These are phyloP conservation scores for Salisapilia sapeloensis DNA, from an alignment of 352 stramenopile species.

Conservation along the genomic window DNA sequence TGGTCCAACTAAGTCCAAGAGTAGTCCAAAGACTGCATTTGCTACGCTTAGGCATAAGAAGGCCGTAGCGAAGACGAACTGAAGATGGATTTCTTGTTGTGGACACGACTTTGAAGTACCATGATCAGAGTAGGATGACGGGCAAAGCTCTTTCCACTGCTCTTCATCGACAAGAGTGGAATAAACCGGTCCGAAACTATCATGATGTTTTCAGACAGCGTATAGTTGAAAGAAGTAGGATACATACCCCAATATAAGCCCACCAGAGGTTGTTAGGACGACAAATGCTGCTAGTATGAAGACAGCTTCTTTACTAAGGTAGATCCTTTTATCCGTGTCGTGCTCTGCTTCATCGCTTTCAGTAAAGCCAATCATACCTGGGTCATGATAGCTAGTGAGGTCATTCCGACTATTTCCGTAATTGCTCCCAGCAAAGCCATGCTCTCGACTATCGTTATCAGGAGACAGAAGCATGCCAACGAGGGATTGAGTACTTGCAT, in stretches of 20 bases:
- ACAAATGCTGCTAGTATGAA: conserved; percentile 36
- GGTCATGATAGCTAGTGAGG: too few species aligned
- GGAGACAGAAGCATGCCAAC: too few species aligned
- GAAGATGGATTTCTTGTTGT: conserved; percentile 45
- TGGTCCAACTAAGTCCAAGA: conserved; percentile 50
- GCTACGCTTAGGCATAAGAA: conserved; percentile 67
- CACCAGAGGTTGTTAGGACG: conserved; percentile 43
- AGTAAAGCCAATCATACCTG: too few species aligned
- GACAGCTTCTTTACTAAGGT: conserved; percentile 54
- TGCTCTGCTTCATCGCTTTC: too few species aligned
- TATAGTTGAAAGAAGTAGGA: background rate
- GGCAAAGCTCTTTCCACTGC: conserved; percentile 53
- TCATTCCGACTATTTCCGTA: too few species aligned
- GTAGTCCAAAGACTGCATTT: conserved; percentile 62
- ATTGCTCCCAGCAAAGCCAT: too few species aligned
- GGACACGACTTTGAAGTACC: conserved; percentile 14
- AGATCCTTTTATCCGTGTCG: too few species aligned
- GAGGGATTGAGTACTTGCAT: too few species aligned
- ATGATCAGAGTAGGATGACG: conserved; percentile 3
- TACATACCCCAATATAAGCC: conserved; percentile 37
- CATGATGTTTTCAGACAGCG: background rate
- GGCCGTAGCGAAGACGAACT: conserved; percentile 62
- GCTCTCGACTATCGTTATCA: too few species aligned
- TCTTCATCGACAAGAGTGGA: conserved; percentile 39
- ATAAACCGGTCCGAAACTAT: conserved; percentile 57